Evolutionary conservation across 176 grass and related monocot species (phyloP).

Genomic region (Hyparrhenia diplandra): DNA sequence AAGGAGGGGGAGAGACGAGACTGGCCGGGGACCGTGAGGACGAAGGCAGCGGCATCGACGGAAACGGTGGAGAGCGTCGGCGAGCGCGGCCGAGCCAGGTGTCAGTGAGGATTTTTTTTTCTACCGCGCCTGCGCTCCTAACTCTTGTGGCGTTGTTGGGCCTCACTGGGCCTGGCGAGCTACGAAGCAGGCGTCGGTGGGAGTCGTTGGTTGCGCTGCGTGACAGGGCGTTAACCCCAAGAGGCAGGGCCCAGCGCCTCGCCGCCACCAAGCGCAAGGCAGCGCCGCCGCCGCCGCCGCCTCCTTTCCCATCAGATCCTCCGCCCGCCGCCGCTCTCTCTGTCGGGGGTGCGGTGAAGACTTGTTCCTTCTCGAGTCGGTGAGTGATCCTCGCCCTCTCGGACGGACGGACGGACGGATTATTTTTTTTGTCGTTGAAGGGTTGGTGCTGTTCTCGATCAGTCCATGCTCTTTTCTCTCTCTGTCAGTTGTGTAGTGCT

Average conservation of each 20-base stretch:
- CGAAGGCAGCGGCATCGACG: background rate
- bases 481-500: background rate
- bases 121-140: background rate
- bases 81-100: background rate
- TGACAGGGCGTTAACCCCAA: background rate
- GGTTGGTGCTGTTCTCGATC: no score
- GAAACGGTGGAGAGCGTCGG: background rate
- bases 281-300: background rate
- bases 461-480: no score
- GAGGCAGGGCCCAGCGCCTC: background rate
- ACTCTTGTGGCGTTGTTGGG: background rate
- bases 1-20: background rate
- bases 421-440: no score
- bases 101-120: no score
- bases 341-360: no score
- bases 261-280: background rate
- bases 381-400: no score
- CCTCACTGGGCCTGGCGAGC: background rate
- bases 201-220: no score
- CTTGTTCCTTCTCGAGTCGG: no score
- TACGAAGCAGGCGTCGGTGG: no score
- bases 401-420: no score
- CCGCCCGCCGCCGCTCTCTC: background rate
- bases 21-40: background rate
- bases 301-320: background rate